Evolutionary conservation across 352 stramenopile genomes (phyloP), one percentile per base, ranked within the genome.

Genomic region (Pythium insidiosum): DNA sequence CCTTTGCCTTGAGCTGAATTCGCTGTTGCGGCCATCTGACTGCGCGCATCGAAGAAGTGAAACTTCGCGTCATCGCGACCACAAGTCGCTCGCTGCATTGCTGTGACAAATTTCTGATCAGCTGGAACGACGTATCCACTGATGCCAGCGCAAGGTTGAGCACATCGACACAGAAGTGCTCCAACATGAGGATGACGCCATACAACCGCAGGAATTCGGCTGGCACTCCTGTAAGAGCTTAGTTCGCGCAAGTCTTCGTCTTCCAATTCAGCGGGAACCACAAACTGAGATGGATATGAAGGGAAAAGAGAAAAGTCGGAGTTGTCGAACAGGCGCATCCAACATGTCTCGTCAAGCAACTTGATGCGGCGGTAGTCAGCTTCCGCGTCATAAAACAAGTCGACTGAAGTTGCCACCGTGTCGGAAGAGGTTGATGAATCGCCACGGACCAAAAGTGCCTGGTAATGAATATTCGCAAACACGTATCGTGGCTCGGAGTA

Each of bases 271-370:
- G 83, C 79, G 12, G 96, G 96, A 18, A 98, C 84, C 19, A 97
- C 76, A 50, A 99, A 87, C 6, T 82, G 72, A 1, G 75, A 76
- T 1, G 96, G 96, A 60, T 99, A 99, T 20, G 93, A 96, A 12
- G 87, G 74, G 50, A 95, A 98, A 23, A 98, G 63, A 3, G 58
- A 64, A 53, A 94, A 97, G 38, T 85, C 70, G 5, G 71, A 80
- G 43, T 95, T 94, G 57, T 95, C 79, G 25, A 86, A 82, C 25
- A 94, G 44, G 18, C 69, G 72, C 76, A 92, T 90, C 72, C 73
- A 91, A 38, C 64, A 79, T 26, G 84, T 70, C 53, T 89, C 72
- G 24, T 82, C 68, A 30, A 95, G 50, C n/a, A 95, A 38, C 23
- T 80, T 83, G 16, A 94, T 49, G 2, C 85, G 58, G 15, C 76